These are phyloP conservation scores for Sonneratia caseolaris DNA, from an alignment of 345 rosid species.

Conservation along the genomic window DNA sequence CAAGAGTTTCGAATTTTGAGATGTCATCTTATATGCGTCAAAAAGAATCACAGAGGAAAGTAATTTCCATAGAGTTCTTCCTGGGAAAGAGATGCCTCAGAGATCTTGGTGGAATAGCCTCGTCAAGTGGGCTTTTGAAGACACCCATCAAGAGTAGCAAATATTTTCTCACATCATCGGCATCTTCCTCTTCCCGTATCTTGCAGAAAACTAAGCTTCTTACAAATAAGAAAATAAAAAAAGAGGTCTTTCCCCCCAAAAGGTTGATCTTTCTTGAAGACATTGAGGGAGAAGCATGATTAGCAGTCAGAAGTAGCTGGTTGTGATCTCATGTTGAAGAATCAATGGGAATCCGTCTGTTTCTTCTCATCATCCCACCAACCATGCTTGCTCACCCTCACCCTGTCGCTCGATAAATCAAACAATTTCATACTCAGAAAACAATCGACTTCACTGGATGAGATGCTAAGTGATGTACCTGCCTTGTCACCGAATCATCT, in stretches of 20 bases:
- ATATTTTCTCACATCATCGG: slow-evolving; percentile 11
- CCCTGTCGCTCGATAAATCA: neutral
- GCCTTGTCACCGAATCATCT: slow-evolving; percentile 40
- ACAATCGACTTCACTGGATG: neutral
- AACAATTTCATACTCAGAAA: neutral
- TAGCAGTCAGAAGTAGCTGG: slow-evolving; percentile 46
- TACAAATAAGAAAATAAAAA: neutral
- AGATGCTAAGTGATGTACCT: slow-evolving; percentile 16
- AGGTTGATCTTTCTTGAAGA: neutral
- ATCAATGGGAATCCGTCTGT: slow-evolving; percentile 68
- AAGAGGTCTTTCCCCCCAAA: neutral
- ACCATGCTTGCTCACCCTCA: neutral
- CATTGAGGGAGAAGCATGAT: neutral
- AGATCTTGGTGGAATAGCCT: slow-evolving; percentile 42
- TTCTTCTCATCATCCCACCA: slow-evolving; percentile 35
- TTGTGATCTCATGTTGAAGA: slow-evolving; percentile 18
- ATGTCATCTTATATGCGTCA: too few species aligned
- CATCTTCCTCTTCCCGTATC: neutral
- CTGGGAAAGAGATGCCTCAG: slow-evolving; percentile 23
- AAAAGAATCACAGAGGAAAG: too few species aligned
- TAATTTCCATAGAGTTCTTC: too few species aligned
- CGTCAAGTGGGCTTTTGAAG: slow-evolving; percentile 21
- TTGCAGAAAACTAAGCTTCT: neutral
- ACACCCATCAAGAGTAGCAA: slow-evolving; percentile 46
- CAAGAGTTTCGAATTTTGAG: too few species aligned